Conservation (phyloP, 257 asterid genomes). For the Craterostigma plantagineum region DNA sequence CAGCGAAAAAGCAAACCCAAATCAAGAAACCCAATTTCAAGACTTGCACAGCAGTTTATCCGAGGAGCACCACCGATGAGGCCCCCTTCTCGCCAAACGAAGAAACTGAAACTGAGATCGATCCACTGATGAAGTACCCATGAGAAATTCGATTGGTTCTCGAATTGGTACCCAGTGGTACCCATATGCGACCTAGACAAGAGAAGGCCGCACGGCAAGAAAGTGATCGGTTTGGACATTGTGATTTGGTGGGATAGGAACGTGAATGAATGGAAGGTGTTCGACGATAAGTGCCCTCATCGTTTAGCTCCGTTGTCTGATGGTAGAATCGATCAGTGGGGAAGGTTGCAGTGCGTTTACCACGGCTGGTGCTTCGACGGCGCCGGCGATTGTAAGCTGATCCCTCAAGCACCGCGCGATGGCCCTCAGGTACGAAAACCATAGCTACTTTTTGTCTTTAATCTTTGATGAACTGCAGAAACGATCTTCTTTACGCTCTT, state of each 20-base stretch:
- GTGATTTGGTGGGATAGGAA: constrained; percentile 78
- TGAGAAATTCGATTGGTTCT: constrained; percentile 70
- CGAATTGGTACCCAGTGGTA: constrained; percentile 76
- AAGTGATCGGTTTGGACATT: constrained; percentile 52
- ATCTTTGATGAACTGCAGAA: neutral
- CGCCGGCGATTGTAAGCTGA: constrained; percentile 67
- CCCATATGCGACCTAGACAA: constrained; percentile 68
- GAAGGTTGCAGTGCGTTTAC: constrained; percentile 82
- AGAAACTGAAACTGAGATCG: constrained; percentile 11
- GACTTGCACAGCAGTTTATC: constrained; percentile 29
- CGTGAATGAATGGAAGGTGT: constrained; percentile 67
- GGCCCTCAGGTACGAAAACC: constrained; percentile 49
- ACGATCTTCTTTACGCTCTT: too few species aligned
- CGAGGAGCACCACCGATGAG: constrained; percentile 15
- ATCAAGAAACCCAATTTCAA: constrained; percentile 19
- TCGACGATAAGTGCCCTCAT: constrained; percentile 80
- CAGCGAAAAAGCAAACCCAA: too few species aligned
- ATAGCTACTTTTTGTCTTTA: neutral
- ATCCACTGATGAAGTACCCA: too few species aligned
- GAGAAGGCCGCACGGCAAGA: constrained; percentile 72
- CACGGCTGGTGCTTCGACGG: constrained; percentile 88
- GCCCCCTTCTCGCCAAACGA: constrained; percentile 11
- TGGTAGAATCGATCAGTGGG: constrained; percentile 91
- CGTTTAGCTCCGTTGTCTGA: constrained; percentile 73
- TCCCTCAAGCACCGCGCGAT: constrained; percentile 78